Evolutionary conservation across 148 eudicot genomes (phyloP).

Genomic region (Amaranthus palmeri): DNA sequence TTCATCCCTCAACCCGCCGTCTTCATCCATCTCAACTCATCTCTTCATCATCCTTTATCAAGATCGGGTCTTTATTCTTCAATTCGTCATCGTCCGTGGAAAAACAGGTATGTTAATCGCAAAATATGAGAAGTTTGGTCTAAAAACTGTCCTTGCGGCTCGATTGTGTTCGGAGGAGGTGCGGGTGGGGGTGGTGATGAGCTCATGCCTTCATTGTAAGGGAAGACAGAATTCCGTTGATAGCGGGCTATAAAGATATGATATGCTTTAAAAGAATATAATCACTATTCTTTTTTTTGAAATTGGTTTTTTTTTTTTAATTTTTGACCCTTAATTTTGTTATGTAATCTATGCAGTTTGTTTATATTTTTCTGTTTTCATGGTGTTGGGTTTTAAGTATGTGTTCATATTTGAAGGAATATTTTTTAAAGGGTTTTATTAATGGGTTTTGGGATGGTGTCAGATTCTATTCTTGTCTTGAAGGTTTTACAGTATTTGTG

Average conservation of each 20-base stretch:
- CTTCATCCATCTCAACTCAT: too few relatives aligned
- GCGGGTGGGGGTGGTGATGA: slow-evolving; percentile 31
- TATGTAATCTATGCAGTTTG: background rate
- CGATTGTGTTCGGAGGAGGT: slow-evolving; percentile 28
- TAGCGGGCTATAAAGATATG: slow-evolving; percentile 27
- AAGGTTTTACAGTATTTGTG: slow-evolving; percentile 35
- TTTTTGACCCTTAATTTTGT: slow-evolving; percentile 3
- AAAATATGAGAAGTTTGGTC: too few relatives aligned
- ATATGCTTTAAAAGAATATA: background rate
- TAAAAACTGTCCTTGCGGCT: slow-evolving; percentile 12
- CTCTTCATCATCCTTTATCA: too few relatives aligned
- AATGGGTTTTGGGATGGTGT: background rate
- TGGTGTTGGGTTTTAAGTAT: slow-evolving; percentile 25
- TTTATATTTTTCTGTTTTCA: slow-evolving; percentile 21
- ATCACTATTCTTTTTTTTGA: background rate
- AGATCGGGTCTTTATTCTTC: too few relatives aligned
- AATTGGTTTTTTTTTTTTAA: slow-evolving; percentile 3
- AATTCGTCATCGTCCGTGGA: too few relatives aligned
- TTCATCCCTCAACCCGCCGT: too few relatives aligned
- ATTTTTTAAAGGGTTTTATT: slow-evolving; percentile 8
- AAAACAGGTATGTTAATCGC: too few relatives aligned
- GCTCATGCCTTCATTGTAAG: slow-evolving; percentile 45
- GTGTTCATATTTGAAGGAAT: slow-evolving; percentile 27
- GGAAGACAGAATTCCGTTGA: slow-evolving; percentile 29
- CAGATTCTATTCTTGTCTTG: slow-evolving; percentile 68